Evolutionary conservation across 2,329 filamentous ascomycete species (phyloP), one percentile per base, ranked within the genome.

Genomic region (Escovopsis sp.): DNA sequence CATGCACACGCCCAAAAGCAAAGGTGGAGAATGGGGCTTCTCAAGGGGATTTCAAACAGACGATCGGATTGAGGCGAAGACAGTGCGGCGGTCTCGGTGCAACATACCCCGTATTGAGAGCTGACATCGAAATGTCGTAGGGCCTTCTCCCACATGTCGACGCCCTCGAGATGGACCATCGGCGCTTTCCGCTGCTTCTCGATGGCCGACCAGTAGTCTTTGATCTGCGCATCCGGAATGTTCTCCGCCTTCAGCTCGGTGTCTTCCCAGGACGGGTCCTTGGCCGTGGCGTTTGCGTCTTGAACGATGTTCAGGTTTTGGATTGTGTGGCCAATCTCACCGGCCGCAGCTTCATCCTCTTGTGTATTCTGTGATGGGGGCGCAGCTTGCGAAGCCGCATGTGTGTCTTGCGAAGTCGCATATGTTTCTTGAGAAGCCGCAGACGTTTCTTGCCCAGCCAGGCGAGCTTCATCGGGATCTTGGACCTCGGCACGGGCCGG

Each of bases 101-200:
- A n/a, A 77, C 84, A 67, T 76, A 94, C 87, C 44, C 91, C 91
- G 59, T 85, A 98, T 55, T 94, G 85, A 46, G 75, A 85, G 55
- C 81, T 91, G 50, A 94, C 82, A 59, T 98, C 91, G 63, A 91
- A 98, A 59, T 94, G 85, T 48, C 89, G 71, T 54, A 96, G 62
- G 26, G 96, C 77, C 68, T 89, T 94, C 69, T 96, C 88, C 43
- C 82, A 71, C 38, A 83, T 51, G 10, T 69, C 72, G 51, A 96
- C 57, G 3, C 70, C 80, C 53, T 80, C 62, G 62, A 94, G 86
- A 55, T 96, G 91, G 33, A 94, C 78, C 52, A 82, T 67, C 36
- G 75, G 73, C 15, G 84, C 75, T 45, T 70, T 71, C 51, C 85
- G 71, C 53, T 77, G 70, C 35, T 67, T 65, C 65, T 94, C 85